These are phyloP conservation scores for Pleurotus tuber-regium DNA, from an alignment of 768 basidiomycete species.

Conservation along the genomic window DNA sequence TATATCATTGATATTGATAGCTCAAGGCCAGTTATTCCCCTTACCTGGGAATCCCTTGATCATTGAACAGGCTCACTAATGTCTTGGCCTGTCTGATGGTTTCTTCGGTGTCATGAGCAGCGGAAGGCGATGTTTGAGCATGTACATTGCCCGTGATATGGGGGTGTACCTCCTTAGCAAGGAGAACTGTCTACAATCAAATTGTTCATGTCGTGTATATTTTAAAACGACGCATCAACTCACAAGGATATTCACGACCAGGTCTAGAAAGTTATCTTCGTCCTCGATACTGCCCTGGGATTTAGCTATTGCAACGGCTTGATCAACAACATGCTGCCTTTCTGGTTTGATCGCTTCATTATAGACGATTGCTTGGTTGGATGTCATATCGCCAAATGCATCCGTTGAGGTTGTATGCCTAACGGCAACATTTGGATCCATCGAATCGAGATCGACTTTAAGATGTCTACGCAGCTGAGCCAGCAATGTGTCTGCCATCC, in stretches of 20 bases:
- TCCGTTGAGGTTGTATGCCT: constrained; percentile 24
- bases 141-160: constrained; percentile 41
- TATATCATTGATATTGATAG: neutral
- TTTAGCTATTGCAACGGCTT: constrained; percentile 29
- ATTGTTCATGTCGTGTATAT: neutral
- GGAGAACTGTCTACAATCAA: constrained; percentile 35
- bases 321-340: constrained; percentile 26
- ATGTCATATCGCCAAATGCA: constrained; percentile 46
- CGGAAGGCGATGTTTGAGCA: constrained; percentile 40
- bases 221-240: constrained; percentile 11
- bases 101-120: constrained; percentile 37
- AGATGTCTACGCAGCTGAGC: constrained; percentile 31
- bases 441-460: constrained; percentile 46
- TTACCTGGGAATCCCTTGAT: constrained; percentile 40
- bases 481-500: constrained; percentile 29
- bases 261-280: constrained; percentile 24
- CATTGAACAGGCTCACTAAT: constrained; percentile 39
- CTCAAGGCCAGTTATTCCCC: neutral
- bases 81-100: constrained; percentile 42
- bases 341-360: constrained; percentile 31
- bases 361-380: constrained; percentile 46
- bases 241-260: constrained; percentile 39
- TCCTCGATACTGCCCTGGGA: constrained; percentile 15
- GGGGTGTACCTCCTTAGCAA: constrained; percentile 42
- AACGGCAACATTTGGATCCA: constrained; percentile 40